Percentiles rank a stretch among this genome's conserved stretches.
Evolutionary conservation across 1,139 yeast genomes (phyloP).

Genomic region (Scheffersomyces quercinus): DNA sequence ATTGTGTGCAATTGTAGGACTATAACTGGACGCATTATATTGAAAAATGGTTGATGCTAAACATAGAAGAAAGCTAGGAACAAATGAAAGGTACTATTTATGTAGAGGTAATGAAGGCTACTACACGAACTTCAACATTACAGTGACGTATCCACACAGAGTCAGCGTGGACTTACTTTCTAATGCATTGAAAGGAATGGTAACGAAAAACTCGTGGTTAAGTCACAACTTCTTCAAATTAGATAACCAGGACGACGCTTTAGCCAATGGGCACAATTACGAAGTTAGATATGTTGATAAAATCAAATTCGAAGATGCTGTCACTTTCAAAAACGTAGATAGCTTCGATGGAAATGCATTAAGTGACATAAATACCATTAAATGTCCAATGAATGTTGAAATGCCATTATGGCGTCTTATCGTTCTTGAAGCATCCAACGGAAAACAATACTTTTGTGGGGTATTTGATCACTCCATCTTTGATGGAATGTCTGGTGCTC

Average conservation of each 20-base stretch:
- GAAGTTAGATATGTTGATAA: not conserved
- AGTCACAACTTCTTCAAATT: constrained; percentile 2
- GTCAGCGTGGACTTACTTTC: constrained; percentile 1
- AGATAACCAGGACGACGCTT: not conserved
- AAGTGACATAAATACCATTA: constrained; percentile 1
- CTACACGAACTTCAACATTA: constrained; percentile 7
- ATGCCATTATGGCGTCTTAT: constrained; percentile 10
- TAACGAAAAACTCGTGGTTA: constrained; percentile 4
- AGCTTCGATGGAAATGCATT: constrained; percentile 2
- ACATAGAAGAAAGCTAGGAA: constrained; percentile 6
- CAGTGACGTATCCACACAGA: constrained; percentile 1
- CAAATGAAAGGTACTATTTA: constrained; percentile 5
- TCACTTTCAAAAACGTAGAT: not conserved
- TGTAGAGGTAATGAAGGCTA: constrained; percentile 4
- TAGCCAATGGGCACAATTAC: not conserved
- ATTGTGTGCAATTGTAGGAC: too few species aligned
- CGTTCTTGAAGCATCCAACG: constrained; percentile 6
- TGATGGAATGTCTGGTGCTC: constrained; percentile 14
- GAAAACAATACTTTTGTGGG: constrained; percentile 9
- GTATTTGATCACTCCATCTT: constrained; percentile 13
- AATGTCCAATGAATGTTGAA: constrained; percentile 4
- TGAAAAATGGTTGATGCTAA: not conserved
- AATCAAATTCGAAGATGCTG: not conserved
- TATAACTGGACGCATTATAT: not conserved
- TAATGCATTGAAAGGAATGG: constrained; percentile 2